phyloP scores from a whole-genome alignment of 2,329 filamentous ascomycete species.

The Neofusicoccum parvum region DNA sequence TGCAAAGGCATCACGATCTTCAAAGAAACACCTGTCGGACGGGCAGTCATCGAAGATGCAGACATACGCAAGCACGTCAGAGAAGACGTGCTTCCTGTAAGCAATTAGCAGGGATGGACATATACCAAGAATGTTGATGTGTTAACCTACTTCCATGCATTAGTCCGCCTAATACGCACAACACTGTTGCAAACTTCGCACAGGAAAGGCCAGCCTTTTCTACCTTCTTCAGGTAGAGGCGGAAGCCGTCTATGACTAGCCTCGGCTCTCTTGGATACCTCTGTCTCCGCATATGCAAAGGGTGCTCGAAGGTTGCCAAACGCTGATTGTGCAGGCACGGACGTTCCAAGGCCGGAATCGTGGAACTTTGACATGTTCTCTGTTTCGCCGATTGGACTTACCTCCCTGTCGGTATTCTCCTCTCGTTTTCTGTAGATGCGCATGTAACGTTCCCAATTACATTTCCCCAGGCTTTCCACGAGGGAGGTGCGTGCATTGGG shows the following conservation, averaged over 20 bases:
- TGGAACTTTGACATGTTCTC: constrained; percentile 26
- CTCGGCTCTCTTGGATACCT: constrained; percentile 25
- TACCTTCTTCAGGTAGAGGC: constrained; percentile 26
- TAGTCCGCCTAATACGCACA: constrained; percentile 25
- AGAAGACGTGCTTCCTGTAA: constrained; percentile 29
- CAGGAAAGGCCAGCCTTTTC: constrained; percentile 26
- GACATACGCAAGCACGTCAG: constrained; percentile 29
- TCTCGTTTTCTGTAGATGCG: constrained; percentile 26
- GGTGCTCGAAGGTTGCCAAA: neutral
- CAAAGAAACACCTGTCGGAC: constrained; percentile 25
- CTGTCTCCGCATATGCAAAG: constrained; percentile 25
- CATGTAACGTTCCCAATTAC: constrained; percentile 28
- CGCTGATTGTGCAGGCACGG: neutral
- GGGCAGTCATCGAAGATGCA: constrained; percentile 27
- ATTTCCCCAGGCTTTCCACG: constrained; percentile 24
- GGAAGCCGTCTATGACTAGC: constrained; percentile 26
- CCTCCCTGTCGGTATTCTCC: constrained; percentile 2
- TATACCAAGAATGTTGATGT: neutral
- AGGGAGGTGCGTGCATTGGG: constrained; percentile 22
- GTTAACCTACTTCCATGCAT: constrained; percentile 28
- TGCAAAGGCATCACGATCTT: constrained; percentile 24
- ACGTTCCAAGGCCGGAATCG: constrained; percentile 23
- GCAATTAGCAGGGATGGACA: neutral
- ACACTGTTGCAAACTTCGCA: constrained; percentile 27
- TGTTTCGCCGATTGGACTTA: constrained; percentile 2